Evolutionary conservation across 164 flowering plant species (phyloP).

Genomic region (Liriodendron chinense): DNA sequence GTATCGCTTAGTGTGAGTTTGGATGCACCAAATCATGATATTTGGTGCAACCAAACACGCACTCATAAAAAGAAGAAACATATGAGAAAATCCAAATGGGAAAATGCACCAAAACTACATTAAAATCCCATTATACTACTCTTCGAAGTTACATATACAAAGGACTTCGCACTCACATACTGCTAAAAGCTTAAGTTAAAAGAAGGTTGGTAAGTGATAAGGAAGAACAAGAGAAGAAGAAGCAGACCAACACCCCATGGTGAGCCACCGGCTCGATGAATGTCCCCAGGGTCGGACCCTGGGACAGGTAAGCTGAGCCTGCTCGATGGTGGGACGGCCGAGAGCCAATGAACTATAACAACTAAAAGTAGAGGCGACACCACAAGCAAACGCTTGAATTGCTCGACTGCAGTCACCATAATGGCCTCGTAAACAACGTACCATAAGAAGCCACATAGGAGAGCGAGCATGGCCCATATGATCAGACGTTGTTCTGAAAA

Average conservation of each 20-base stretch:
- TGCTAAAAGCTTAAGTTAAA: slow-evolving; percentile 3
- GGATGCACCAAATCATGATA: too few relatives aligned
- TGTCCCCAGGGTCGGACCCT: slow-evolving; percentile 1
- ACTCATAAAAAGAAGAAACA: too few relatives aligned
- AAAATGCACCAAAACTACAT: too few relatives aligned
- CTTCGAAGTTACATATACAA: too few relatives aligned
- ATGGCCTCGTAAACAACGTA: slow-evolving; percentile 12
- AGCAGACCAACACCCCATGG: slow-evolving; percentile 10
- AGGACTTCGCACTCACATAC: not conserved
- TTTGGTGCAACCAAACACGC: too few relatives aligned
- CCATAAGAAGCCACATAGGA: not conserved
- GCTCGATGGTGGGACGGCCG: not conserved
- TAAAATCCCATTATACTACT: too few relatives aligned
- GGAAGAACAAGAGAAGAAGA: slow-evolving; percentile 1
- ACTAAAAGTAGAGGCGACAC: slow-evolving; percentile 9
- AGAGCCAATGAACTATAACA: slow-evolving; percentile 10
- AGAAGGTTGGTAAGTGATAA: slow-evolving; percentile 9
- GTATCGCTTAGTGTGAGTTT: too few relatives aligned
- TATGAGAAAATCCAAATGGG: too few relatives aligned
- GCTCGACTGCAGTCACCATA: slow-evolving; percentile 10
- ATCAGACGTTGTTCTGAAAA: not conserved
- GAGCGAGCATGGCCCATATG: not conserved
- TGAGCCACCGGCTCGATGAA: slow-evolving; percentile 9
- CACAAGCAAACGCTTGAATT: slow-evolving; percentile 5
- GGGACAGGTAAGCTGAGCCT: not conserved